phyloP scores from a whole-genome alignment of 2,329 filamentous ascomycete genomes.

The Paracoccidioides lutzii region DNA sequence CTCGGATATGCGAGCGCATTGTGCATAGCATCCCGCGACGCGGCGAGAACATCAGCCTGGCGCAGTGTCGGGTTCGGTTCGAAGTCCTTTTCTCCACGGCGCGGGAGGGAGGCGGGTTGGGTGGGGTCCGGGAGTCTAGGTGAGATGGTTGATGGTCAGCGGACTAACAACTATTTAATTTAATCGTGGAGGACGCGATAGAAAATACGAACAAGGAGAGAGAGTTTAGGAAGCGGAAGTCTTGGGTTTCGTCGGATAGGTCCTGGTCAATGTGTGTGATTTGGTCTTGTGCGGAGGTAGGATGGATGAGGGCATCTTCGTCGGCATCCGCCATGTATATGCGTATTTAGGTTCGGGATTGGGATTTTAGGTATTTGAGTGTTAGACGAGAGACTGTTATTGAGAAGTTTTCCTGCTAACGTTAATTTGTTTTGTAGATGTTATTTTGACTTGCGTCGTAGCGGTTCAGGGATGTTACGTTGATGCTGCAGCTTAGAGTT shows the following conservation, averaged over 20 bases:
- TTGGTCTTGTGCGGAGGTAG: conserved; percentile 13
- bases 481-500: too few relatives aligned
- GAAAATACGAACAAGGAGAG: conserved; percentile 35
- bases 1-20: conserved; percentile 68
- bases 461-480: too few relatives aligned
- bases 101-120: conserved; percentile 48
- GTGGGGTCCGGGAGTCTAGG: conserved; percentile 19
- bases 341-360: background rate
- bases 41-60: conserved; percentile 64
- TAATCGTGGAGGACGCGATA: background rate
- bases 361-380: background rate
- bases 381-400: too few relatives aligned
- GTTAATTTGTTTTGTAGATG: too few relatives aligned
- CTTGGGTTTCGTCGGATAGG: conserved; percentile 67
- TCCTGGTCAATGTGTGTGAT: conserved; percentile 42
- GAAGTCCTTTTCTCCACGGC: conserved; percentile 94
- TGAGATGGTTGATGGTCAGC: background rate
- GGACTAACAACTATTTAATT: background rate
- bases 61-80: conserved; percentile 79
- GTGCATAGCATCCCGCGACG: conserved; percentile 78
- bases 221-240: conserved; percentile 62
- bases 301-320: conserved; percentile 27
- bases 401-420: too few relatives aligned
- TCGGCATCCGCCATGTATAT: conserved; percentile 28
- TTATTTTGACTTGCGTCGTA: too few relatives aligned